A percentile compares a stretch with the other conserved stretches of the same genome.
These are phyloP conservation scores for Penicillium odoratum DNA, from an alignment of 495 filamentous ascomycete species.

Conservation along the genomic window DNA sequence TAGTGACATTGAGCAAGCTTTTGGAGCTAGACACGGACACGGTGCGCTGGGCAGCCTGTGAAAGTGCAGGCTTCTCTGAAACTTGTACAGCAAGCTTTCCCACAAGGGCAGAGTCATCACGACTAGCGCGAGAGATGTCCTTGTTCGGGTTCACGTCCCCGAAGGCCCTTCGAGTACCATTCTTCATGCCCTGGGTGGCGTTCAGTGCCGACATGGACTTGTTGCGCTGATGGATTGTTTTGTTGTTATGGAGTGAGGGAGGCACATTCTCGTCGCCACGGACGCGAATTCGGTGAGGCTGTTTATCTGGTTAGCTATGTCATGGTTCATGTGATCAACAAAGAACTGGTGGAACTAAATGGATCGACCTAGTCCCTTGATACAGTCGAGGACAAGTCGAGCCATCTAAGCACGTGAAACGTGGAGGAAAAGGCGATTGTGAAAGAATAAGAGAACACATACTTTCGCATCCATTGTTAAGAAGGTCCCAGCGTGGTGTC, in stretches of 20 bases:
- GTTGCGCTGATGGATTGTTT: slow-evolving; percentile 72
- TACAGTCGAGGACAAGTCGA: not conserved
- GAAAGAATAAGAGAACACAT: slow-evolving; percentile 18
- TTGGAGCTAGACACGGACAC: slow-evolving; percentile 50
- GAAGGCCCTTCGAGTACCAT: slow-evolving; percentile 71
- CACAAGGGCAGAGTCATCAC: slow-evolving; percentile 52
- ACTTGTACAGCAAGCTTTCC: slow-evolving; percentile 44
- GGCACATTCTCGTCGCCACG: slow-evolving; percentile 73
- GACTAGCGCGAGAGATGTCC: slow-evolving; percentile 49
- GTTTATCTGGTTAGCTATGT: not conserved
- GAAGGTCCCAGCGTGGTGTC: not conserved
- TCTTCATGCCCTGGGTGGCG: slow-evolving; percentile 59
- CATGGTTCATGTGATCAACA: not conserved
- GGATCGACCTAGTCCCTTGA: not conserved
- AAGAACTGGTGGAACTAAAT: not conserved
- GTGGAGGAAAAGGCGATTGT: not conserved
- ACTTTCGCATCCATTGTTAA: slow-evolving; percentile 48
- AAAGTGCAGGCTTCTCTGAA: slow-evolving; percentile 51
- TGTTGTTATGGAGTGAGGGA: slow-evolving; percentile 51
- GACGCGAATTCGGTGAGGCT: slow-evolving; percentile 25
- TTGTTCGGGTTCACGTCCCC: slow-evolving; percentile 76
- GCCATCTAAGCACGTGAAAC: not conserved
- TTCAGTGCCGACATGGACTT: slow-evolving; percentile 75
- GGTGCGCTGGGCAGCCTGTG: slow-evolving; percentile 67
- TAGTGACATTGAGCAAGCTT: slow-evolving; percentile 42